Evolutionary conservation across 148 eudicot species (phyloP), one percentile per base, ranked within the genome.

Genomic region (Camellia sinensis): DNA sequence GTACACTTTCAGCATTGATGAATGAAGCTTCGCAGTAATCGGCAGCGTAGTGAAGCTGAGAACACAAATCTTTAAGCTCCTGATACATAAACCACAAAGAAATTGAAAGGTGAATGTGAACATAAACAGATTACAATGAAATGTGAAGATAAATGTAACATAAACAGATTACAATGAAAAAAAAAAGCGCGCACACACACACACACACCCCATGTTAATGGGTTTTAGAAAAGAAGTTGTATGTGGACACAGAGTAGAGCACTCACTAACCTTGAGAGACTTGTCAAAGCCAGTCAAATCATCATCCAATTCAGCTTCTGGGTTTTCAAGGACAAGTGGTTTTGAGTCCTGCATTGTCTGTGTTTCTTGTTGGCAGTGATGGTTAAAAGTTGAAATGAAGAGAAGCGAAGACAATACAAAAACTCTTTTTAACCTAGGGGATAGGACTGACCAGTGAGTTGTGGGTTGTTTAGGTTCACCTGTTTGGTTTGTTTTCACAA

Each of bases 11-110:
- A 21, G 90, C 83, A 17, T 89, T 86, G 44, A 85, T 69, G 74
- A 82, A 92, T 6, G 91, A 56, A 1, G 83, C 76, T 68, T 90
- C 90, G 66, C 92, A 92, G 64, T 88, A 86, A 83, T 88, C 87
- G 48, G 97, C 97, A 48, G 93, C 97, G 67, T 84, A 45, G 70
- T 91, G 89, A 67, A 92, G 87, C 82, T 92, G 94, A 78, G 92
- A 89, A 68, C 92, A 74, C 84, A 92, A 87, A 11, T 82, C 90
- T 82, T 80, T 91, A 3, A 92, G 86, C 71, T 91, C 94, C 94
- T 92, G 17, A 44, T 0, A 7, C 29, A 4, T 4, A 45, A 15
- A 29, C 57, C 61, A 80, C 88, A 77, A 83, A 4, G 14, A 69
- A 12, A 19, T 19, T 41, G 8, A 73, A 65, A 54, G 6, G 6